Base-by-base conservation (phyloP, 176 grass and related monocot species). In the Musa troglodytarum region DNA sequence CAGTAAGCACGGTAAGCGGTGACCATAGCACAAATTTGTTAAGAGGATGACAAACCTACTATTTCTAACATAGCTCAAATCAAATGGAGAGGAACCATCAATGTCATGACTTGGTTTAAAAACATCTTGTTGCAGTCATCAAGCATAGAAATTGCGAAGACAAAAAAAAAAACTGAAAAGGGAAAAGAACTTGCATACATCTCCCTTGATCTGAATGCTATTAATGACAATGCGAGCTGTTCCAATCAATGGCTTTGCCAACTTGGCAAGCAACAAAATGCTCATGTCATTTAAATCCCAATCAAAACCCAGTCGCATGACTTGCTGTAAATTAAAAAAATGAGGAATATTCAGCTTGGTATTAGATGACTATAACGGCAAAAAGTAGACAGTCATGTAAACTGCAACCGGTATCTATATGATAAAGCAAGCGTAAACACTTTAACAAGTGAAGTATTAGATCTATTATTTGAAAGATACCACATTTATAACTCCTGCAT, bases 261-360 rank as follows among this genome's bases (percentile, higher is more conserved):
- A 72, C 76, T 93, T 98, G 1, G 90, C 88, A 76, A 85, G 79
- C 66, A 98, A 93, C 90, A 93, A 86, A 53, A 98, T 84, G 77
- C 88, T 93, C 90, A 98, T 98, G 77, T 93, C 90, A 13, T 93
- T 86, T 68, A 84, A 89, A 86, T 87, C 77, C 95, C 95, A 98
- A 77, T 92, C 84, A 82, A 98, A 98, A 74, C 82, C 90, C 84
- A 98, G 78, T 55, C 80, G 68, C 95, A 98, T 90, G 74, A 91
- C 88, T 84, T 83, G 82, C 95, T 98, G 95, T 81, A 76, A 71
- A 50, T 80, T 65, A 10, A 75, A 84, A 74, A 65, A 75, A 1
- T 9, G 56, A n/a, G 49, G 16, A 78, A 63, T 53, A 51, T 25
- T 54, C 58, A 54, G 43, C 20, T 15, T 14, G 12, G 26, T 68